Conservation (phyloP, 495 filamentous ascomycete species). For the Trichoderma erinaceum region DNA sequence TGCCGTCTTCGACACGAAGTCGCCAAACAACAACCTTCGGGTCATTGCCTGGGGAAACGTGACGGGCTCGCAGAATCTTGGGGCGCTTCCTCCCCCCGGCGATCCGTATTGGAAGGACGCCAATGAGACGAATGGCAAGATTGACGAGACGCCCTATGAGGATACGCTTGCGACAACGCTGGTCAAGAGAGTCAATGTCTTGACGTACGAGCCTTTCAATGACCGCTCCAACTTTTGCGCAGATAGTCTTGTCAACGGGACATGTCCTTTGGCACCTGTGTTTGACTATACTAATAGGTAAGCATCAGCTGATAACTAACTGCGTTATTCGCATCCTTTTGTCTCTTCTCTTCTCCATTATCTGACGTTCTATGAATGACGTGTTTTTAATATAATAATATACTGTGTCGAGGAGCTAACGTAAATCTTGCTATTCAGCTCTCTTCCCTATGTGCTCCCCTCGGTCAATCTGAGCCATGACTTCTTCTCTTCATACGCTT, state of each 20-base stretch:
- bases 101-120: slow-evolving; percentile 49
- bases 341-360: neutral
- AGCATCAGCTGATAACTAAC: slow-evolving; percentile 24
- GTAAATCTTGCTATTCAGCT: slow-evolving; percentile 2
- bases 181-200: slow-evolving; percentile 57
- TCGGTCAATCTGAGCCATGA: slow-evolving; percentile 71
- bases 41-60: slow-evolving; percentile 91
- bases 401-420: neutral
- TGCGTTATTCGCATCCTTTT: neutral
- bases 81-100: slow-evolving; percentile 48
- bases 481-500: slow-evolving; percentile 75
- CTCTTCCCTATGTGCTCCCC: slow-evolving; percentile 44
- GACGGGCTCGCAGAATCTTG: slow-evolving; percentile 48
- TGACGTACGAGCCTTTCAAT: slow-evolving; percentile 64
- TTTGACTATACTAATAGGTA: slow-evolving; percentile 54
- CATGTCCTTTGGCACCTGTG: slow-evolving; percentile 69
- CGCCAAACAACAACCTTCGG: slow-evolving; percentile 59
- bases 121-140: slow-evolving; percentile 66
- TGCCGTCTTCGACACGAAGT: slow-evolving; percentile 61
- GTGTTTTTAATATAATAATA: neutral
- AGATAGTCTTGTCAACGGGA: slow-evolving; percentile 47
- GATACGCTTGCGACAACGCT: slow-evolving; percentile 63
- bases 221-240: slow-evolving; percentile 57
- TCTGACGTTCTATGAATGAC: neutral
- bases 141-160: slow-evolving; percentile 50